Evolutionary conservation across 495 filamentous ascomycete genomes (phyloP), one percentile per base, ranked within the genome.

Genomic region (Cercophora scortea): DNA sequence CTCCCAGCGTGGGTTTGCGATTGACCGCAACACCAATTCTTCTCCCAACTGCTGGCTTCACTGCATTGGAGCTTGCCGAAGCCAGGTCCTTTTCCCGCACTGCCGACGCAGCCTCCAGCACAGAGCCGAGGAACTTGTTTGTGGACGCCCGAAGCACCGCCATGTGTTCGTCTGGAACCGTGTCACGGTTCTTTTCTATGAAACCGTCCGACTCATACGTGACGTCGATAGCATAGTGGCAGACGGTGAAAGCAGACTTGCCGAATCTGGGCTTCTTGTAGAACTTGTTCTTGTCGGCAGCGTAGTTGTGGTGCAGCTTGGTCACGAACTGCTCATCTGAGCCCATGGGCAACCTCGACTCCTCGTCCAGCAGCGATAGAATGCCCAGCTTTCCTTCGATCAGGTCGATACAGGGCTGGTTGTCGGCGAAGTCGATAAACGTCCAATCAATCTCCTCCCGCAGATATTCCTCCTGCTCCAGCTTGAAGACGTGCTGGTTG

Each of bases 131-230:
- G 75, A 99, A 99, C 41, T 71, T 71, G 63, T 96, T 97, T 9
- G 84, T 86, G 1, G 93, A 92, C 32, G 82, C 81, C 60, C 79
- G 86, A 52, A 99, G 78, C 38, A 97, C 83, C 39, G 91, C 90
- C 84, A 97, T 84, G 67, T 97, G 93, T 71, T 99, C 93, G 68
- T 99, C 93, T 6, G 93, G 93, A 42, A 99, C 93, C 25, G 93
- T 99, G 68, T 99, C 93, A 61, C 93, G 81, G 65, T 99, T 99
- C 79, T 99, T 99, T 68, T 99, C 94, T 62, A 99, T 96, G 69
- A 99, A 99, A 12, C 94, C 93, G 64, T 99, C 93, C n/a, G 92
- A 96, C 65, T 99, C 93, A 62, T 99, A 99, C 15, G 93, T 99
- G 61, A 99, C 93, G 62, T 97, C 94, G 54, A 97, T 79, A 46